Evolutionary conservation across 768 basidiomycete species (phyloP), one percentile per base, ranked within the genome.

Genomic region (Russula sp.): DNA sequence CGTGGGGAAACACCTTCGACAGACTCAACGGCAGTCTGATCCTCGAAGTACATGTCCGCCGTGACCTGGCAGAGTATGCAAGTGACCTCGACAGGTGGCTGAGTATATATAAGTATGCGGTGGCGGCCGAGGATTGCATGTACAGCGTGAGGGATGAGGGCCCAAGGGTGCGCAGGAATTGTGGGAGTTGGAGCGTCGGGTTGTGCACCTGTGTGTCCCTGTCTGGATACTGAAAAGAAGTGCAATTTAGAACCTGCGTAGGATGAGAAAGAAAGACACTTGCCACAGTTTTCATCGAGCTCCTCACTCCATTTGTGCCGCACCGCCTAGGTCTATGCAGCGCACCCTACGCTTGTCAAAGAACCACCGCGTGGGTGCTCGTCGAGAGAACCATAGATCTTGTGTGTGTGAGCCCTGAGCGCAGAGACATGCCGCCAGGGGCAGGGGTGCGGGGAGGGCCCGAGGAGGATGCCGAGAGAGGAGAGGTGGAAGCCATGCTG

Each of bases 401-500:
- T 70, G 48, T 75, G 77, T 27, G 84, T 75, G 40, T 91, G 79
- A 1, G 78, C 74, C 69, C 88, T 88, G 82, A n/a, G n/a, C n/a
- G n/a, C 80, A 1, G 78, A 73, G 2, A 86, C 79, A 70, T 93
- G 91, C 55, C 78, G 73, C 87, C 89, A 91, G 13, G 91, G 87
- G 20, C 88, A 79, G 14, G 89, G 81, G 56, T 86, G 78, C 2
- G 74, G 69, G 7, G 87, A 86, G 61, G 79, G 82, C 6, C 83
- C 85, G 20, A 91, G 79, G 1, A 92, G 77, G 35, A 92, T 80
- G 35, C 90, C 90, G 0, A 93, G 76, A 3, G 91, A 89, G 9
- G 87, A 87, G 32, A 93, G 84, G 20, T 86, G 84, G 71, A 87
- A 89, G 10, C 91, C 91, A 49, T 91, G 83, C 64, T 90, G 88